Evolutionary conservation across 208 protist genomes (phyloP).

Genomic region (Eutreptiella sp.): DNA sequence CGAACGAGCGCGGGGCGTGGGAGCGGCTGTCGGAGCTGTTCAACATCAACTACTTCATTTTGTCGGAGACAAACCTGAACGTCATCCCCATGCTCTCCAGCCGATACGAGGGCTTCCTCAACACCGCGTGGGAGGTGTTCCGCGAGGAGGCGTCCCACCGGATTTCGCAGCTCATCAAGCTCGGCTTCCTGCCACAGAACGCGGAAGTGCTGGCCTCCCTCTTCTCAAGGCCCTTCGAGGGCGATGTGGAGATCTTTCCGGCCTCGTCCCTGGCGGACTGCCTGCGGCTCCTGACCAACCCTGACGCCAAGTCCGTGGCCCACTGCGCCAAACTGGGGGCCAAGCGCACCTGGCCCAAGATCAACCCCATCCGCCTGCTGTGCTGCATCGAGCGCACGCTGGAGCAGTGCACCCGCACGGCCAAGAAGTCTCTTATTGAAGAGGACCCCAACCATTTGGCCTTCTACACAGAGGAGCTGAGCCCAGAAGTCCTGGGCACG

Average conservation of each 20-base stretch:
- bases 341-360: neutral
- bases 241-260: neutral
- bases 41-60: conserved; percentile 51
- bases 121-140: too few species aligned
- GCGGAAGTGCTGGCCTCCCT: too few species aligned
- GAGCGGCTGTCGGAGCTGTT: conserved; percentile 49
- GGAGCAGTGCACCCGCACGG: neutral
- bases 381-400: conserved; percentile 10
- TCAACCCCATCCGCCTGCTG: neutral
- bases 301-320: neutral
- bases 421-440: neutral
- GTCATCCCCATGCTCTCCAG: neutral
- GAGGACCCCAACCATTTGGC: too few species aligned
- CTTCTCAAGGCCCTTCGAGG: neutral
- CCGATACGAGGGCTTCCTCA: neutral
- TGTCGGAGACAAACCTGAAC: neutral
- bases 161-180: neutral
- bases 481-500: too few species aligned
- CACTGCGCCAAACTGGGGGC: neutral
- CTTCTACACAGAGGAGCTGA: too few species aligned
- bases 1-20: conserved; percentile 33
- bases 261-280: neutral
- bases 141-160: neutral
- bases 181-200: conserved; percentile 1
- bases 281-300: neutral